These are phyloP conservation scores for Gnomoniopsis smithogilvyi DNA, from an alignment of 2,329 filamentous ascomycete species.

Conservation along the genomic window DNA sequence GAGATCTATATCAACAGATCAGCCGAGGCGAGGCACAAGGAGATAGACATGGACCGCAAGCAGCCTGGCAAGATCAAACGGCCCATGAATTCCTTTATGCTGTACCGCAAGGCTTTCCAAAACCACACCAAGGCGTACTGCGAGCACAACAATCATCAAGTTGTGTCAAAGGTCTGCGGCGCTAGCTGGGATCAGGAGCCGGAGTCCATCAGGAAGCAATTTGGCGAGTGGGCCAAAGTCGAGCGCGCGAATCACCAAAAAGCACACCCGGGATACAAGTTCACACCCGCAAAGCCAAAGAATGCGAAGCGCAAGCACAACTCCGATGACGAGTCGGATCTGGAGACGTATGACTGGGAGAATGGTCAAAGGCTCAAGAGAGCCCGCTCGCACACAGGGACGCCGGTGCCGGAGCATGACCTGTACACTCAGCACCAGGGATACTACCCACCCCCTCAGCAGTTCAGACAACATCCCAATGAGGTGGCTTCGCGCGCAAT, in stretches of 20 bases:
- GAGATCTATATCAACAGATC: slow-evolving; percentile 73
- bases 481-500: slow-evolving; percentile 22
- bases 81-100: slow-evolving; percentile 97
- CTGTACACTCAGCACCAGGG: slow-evolving; percentile 20
- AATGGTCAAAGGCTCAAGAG: slow-evolving; percentile 33
- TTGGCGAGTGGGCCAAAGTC: slow-evolving; percentile 72
- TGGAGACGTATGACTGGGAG: slow-evolving; percentile 40
- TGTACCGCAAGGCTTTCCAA: slow-evolving; percentile 91
- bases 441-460: slow-evolving; percentile 22
- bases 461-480: slow-evolving; percentile 3
- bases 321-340: slow-evolving; percentile 37
- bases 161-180: slow-evolving; percentile 85
- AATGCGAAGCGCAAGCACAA: slow-evolving; percentile 33
- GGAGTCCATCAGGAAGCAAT: slow-evolving; percentile 67
- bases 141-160: slow-evolving; percentile 86
- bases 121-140: slow-evolving; percentile 81
- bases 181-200: slow-evolving; percentile 82
- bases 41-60: slow-evolving; percentile 63
- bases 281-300: slow-evolving; percentile 73
- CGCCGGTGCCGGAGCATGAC: slow-evolving; percentile 29
- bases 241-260: slow-evolving; percentile 82
- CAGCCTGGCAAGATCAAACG: slow-evolving; percentile 75
- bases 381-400: slow-evolving; percentile 27
- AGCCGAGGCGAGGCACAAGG: slow-evolving; percentile 60
- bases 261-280: slow-evolving; percentile 91